Base-by-base conservation (phyloP, 73 alveolate genomes). In the Blepharisma stoltei region DNA sequence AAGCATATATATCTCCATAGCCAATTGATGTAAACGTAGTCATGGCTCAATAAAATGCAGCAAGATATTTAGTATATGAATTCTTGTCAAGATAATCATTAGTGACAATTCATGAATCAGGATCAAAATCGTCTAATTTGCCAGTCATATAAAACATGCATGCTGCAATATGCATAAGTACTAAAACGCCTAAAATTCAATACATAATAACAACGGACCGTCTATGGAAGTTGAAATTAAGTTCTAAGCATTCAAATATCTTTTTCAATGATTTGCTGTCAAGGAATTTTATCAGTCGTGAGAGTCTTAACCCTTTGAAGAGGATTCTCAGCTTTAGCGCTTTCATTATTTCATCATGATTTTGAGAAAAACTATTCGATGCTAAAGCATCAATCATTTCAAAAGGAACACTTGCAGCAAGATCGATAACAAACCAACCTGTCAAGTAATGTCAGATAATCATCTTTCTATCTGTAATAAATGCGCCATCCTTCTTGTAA, bases 1-100 rank as follows among this genome's bases (percentile, higher is more conserved):
- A 79, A 9, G 97, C 94, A 27, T 18, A 54, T 20, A 90, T 87
- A 76, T 90, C 97, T 68, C 97, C 97, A 87, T 90, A 90, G 6
- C 94, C 97, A 7, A 90, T 78, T 38, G 94, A 80, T 6, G 94
- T 75, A 87, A 87, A 86, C 1, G 97, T 90, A 0, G 88, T 44
- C n/a, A 87, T 54, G 2, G 92, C 88, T 70, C 84, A 90, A 80
- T 87, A 90, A 9, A 87, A 44, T 0, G 87, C 20, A 6, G 83
- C 25, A 0, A 90, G n/a, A 70, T 90, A 90, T 43, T 14, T 8
- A 60, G 73, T 18, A n/a, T 18, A n/a, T 14, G 11, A 14, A 60
- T 14, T 9, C 11, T 8, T 14, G 5, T 60, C 73, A 14, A 18
- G 0, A 60, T 18, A 25, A 2, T 4, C 73, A 20, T 25, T 25